A percentile compares a stretch with the other conserved stretches of the same genome.
These are phyloP conservation scores for Cyberlindnera mycetangii DNA, from an alignment of 805 yeast species.

Conservation along the genomic window DNA sequence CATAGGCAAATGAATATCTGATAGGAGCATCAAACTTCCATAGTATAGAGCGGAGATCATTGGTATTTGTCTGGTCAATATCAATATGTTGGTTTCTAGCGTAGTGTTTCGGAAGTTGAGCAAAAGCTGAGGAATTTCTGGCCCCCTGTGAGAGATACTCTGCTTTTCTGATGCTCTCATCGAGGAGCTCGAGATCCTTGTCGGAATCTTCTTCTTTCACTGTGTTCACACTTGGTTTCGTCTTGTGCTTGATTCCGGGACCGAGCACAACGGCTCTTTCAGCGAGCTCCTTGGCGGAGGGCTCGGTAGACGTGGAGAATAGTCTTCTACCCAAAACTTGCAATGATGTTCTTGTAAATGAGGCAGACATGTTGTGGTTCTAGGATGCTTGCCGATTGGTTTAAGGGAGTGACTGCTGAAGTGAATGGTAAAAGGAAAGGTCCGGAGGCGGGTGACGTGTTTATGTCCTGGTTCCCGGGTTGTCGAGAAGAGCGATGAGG, in stretches of 20 bases:
- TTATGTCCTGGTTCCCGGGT: not conserved
- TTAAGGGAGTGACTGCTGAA: not conserved
- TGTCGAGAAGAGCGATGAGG: not conserved
- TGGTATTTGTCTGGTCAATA: conserved; percentile 39
- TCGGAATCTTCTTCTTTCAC: not conserved
- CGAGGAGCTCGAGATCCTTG: conserved; percentile 22
- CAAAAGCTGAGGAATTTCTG: conserved; percentile 19
- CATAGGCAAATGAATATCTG: conserved; percentile 85
- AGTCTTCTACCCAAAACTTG: conserved; percentile 6
- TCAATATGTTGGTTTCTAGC: conserved; percentile 57
- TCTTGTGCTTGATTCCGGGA: not conserved
- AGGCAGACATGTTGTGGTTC: not conserved
- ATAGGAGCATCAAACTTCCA: conserved; percentile 69
- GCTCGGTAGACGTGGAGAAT: conserved; percentile 22
- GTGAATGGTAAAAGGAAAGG: not conserved
- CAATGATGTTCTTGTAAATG: not conserved
- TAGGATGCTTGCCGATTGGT: not conserved
- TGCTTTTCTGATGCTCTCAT: conserved; percentile 27
- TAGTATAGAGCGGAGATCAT: conserved; percentile 46
- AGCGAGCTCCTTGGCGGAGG: conserved; percentile 23
- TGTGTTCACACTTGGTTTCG: not conserved
- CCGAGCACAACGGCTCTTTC: conserved; percentile 25
- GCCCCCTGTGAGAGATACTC: conserved; percentile 21
- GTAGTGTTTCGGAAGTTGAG: conserved; percentile 49
- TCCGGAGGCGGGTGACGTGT: not conserved